Evolutionary conservation across 345 rosid species (phyloP).

Genomic region (Erysimum cheiranthoides): DNA sequence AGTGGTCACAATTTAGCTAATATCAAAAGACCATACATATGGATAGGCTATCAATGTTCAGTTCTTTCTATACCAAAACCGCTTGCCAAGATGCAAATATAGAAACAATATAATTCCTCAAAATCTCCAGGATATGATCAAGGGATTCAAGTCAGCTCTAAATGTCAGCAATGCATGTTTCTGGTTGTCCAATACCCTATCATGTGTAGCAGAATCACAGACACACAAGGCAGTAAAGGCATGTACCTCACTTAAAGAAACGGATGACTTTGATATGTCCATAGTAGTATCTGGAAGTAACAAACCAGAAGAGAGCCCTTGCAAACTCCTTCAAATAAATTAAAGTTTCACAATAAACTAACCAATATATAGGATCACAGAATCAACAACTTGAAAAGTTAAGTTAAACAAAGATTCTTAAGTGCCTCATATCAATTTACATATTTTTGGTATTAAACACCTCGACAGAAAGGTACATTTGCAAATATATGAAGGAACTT

Average conservation of each 20-base stretch:
- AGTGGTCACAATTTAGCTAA: slow-evolving; percentile 12
- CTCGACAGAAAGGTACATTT: slow-evolving; percentile 5
- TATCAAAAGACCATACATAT: slow-evolving; percentile 14
- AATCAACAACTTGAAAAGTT: slow-evolving; percentile 25
- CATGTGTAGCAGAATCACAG: slow-evolving; percentile 24
- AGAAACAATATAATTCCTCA: slow-evolving; percentile 13
- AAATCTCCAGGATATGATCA: slow-evolving; percentile 11
- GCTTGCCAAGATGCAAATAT: slow-evolving; percentile 32
- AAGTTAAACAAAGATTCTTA: slow-evolving; percentile 5
- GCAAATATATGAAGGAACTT: slow-evolving; percentile 25
- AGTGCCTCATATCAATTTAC: slow-evolving; percentile 12
- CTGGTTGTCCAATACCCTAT: slow-evolving; percentile 20
- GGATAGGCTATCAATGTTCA: slow-evolving; percentile 17
- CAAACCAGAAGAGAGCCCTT: slow-evolving; percentile 61
- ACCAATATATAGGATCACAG: slow-evolving; percentile 22
- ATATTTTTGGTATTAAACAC: slow-evolving; percentile 1
- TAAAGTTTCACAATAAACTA: slow-evolving; percentile 24
- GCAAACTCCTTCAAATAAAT: slow-evolving; percentile 76
- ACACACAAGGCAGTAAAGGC: slow-evolving; percentile 28
- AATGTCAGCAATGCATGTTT: slow-evolving; percentile 14
- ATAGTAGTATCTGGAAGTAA: slow-evolving; percentile 49
- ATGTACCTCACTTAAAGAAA: slow-evolving; percentile 50
- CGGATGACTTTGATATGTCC: slow-evolving; percentile 51
- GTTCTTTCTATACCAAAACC: not conserved
- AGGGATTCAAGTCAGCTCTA: slow-evolving; percentile 25